Base-by-base conservation (phyloP, 352 stramenopile species). In the Globisporangium yorkense region DNA sequence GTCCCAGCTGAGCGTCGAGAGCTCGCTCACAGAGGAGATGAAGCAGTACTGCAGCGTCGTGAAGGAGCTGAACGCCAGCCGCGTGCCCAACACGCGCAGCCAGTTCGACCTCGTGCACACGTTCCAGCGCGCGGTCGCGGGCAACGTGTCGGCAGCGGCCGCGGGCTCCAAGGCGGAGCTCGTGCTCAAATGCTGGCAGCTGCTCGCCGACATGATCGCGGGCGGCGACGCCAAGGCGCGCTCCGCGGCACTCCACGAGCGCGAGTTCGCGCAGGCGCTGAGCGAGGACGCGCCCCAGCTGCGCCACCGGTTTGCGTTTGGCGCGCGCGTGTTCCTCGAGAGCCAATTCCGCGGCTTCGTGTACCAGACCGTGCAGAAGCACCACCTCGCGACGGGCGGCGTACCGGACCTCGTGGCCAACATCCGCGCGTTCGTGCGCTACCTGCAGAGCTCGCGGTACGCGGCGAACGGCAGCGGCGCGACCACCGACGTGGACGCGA, bases 21-120 rank as follows among this genome's bases (percentile, higher is more conserved):
- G 72, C 52, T 65, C 82, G 18, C 80, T 94, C 71, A 92, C 69
- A 15, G 79, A 94, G 31, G 80, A 92, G 57, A 94, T 94, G 84
- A 88, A 88, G 66, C 69, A 82, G 62, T 92, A 88, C 67, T 84
- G 77, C 53, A 67, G 63, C 49, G 77, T 91, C 37, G 66, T 91
- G 37, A 80, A 81, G 29, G 79, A 90, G 41, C 76, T 93, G 39
- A 89, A 89, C 58, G 71, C 59, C 40, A 79, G 73, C 44, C 79
- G 83, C 55, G 74, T 91, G 37, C 83, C 83, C 1, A 78, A 80
- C 51, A 79, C 78, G 20, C 78, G 83, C 59, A 87, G 71, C 57
- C 78, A 90, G 52, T 92, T 87, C 57, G 77, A 89, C 27, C 57
- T 92, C 15, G 72, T 82, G 8, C 69, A 67, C 21, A 54, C 64